phyloP scores from a whole-genome alignment of 2,329 filamentous ascomycete genomes.

The Colletotrichum plurivorum region DNA sequence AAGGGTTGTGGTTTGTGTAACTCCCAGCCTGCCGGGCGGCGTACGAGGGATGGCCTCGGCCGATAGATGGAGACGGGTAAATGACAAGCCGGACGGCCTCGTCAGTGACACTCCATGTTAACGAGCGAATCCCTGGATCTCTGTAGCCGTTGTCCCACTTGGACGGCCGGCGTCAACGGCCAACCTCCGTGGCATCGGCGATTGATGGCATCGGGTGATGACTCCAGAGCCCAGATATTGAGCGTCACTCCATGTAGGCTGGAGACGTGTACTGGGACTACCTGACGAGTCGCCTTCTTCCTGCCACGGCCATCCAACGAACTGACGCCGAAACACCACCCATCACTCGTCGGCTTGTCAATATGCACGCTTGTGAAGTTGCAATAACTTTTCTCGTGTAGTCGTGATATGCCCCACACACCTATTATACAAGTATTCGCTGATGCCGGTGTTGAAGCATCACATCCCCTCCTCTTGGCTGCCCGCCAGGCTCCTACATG shows the following conservation, averaged over 20 bases:
- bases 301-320: no score
- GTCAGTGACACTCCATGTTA: no score
- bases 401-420: conserved; percentile 33
- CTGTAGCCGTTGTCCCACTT: neutral
- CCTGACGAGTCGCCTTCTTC: no score
- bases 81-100: no score
- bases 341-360: neutral
- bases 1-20: neutral
- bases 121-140: no score
- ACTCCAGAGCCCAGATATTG: no score
- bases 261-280: no score
- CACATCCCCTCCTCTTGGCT: conserved; percentile 6
- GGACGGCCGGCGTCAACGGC: neutral
- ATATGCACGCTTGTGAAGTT: conserved; percentile 10
- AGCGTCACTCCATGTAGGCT: no score
- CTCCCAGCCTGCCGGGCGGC: neutral
- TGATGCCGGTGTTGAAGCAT: conserved; percentile 29
- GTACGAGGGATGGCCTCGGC: no score
- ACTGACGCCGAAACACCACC: no score
- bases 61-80: neutral
- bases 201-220: no score
- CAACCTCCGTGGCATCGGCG: no score
- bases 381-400: conserved; percentile 35
- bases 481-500: conserved; percentile 26
- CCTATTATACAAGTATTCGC: conserved; percentile 39